Conservation (phyloP, 2,329 filamentous ascomycete genomes). For the Aspergillus tamarii region DNA sequence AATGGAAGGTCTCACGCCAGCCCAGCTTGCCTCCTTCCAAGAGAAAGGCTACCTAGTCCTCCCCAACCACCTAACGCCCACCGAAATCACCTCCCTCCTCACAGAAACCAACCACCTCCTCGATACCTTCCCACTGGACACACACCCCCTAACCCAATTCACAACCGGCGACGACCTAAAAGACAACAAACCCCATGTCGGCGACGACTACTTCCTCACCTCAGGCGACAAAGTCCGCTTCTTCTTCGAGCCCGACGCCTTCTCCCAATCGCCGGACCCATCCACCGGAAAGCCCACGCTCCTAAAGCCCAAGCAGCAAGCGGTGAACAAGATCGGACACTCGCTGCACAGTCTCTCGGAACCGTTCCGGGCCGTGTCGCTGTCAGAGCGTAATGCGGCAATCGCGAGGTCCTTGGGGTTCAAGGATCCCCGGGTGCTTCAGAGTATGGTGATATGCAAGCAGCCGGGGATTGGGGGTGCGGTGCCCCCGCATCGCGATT, state of each 20-base stretch:
- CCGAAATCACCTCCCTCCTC: constrained; percentile 70
- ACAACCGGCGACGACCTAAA: constrained; percentile 72
- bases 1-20: constrained; percentile 59
- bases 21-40: constrained; percentile 73
- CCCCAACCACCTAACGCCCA: constrained; percentile 70
- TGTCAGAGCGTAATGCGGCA: constrained; percentile 53
- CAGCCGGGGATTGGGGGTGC: constrained; percentile 93
- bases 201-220: constrained; percentile 89
- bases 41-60: constrained; percentile 89
- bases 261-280: constrained; percentile 46
- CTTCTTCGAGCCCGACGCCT: constrained; percentile 97
- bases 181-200: constrained; percentile 69
- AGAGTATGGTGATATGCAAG: constrained; percentile 99
- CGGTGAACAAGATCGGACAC: constrained; percentile 90
- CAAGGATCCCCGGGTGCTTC: constrained; percentile 73
- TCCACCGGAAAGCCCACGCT: constrained; percentile 62
- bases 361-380: constrained; percentile 64
- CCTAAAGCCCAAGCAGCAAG: constrained; percentile 75
- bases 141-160: constrained; percentile 93
- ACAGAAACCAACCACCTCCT: constrained; percentile 76
- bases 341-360: constrained; percentile 70
- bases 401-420: constrained; percentile 76
- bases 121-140: constrained; percentile 72
- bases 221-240: constrained; percentile 92
- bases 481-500: constrained; percentile 90